Evolutionary conservation across 2,329 filamentous ascomycete genomes (phyloP), one percentile per base, ranked within the genome.

Genomic region (Aspergillus versicolor): DNA sequence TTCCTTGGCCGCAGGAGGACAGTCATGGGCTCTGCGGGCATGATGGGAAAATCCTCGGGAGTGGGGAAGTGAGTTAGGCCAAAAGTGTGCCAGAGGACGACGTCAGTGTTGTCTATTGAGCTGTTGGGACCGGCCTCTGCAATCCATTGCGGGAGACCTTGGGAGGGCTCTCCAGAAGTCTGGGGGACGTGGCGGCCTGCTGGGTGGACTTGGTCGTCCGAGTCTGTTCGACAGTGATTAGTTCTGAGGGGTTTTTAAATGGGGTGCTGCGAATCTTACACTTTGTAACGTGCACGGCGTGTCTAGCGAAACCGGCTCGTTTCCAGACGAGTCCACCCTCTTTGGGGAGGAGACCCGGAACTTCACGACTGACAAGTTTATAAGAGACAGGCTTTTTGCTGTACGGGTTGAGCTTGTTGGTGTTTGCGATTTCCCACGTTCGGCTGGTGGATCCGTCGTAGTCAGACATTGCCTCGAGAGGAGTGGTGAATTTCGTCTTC

Each of bases 41-140:
- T 96, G 65, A 96, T 82, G 30, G 92, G 92, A 79, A 91, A 96
- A 74, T 96, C 92, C 71, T 97, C 92, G 0, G 92, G 91, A 0
- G 89, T 80, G 0, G 92, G 92, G 79, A 96, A 93, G 72, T 96
- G 92, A 0, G 89, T 93, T 37, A 96, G 81, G 37, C 92, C 92
- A 68, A 96, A 97, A 0, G 91, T 96, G 76, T 96, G 92, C 92
- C 92, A 97, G 15, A 96, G 83, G 1, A 97, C 92, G 30, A 96
- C 78, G 70, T 97, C 90, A 0, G 87, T 90, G 78, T 96, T 89
- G 54, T 89, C 89, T 63, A 96, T 86, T 24, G 79, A 83, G 56
- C 83, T 85, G 45, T 77, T 77, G 12, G 89, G 86, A 59, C 91
- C 84, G 22, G 85, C 85, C 13, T 65, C 67, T 17, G 79, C 77